Evolutionary conservation across 345 rosid species (phyloP).

Genomic region (Populus nigra): DNA sequence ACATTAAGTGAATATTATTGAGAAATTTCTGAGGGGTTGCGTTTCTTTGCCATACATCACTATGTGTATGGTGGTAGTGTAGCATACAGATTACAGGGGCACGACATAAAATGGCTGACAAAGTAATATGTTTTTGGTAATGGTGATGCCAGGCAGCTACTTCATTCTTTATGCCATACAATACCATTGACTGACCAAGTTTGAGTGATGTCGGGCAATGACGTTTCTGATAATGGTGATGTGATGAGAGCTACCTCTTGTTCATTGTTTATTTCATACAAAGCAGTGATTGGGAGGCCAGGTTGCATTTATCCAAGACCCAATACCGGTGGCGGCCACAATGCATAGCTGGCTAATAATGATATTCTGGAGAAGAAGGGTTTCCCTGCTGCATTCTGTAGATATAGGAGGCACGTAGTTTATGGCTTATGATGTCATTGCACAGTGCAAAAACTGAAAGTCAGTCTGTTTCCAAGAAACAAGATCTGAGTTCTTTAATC

Average conservation of each 20-base stretch:
- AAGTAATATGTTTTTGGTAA: neutral
- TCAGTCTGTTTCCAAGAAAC: neutral
- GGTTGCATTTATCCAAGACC: neutral
- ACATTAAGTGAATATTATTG: neutral
- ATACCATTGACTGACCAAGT: conserved; percentile 3
- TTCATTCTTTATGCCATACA: neutral
- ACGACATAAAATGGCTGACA: neutral
- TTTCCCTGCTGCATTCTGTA: neutral
- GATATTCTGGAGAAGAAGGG: neutral
- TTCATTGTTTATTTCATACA: neutral
- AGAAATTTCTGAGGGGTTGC: neutral
- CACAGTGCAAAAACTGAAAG: neutral
- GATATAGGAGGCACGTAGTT: neutral
- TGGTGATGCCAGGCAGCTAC: too few relatives aligned
- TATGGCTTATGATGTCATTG: neutral
- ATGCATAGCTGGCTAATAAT: conserved; percentile 6
- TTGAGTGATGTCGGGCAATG: neutral
- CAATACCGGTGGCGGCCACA: neutral
- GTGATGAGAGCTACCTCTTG: neutral
- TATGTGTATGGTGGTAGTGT: neutral
- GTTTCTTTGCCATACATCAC: neutral
- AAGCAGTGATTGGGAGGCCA: neutral
- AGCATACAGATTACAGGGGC: neutral
- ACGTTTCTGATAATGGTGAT: neutral
- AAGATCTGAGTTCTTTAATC: neutral